Evolutionary conservation across 257 asterid genomes (phyloP), one percentile per base, ranked within the genome.

Genomic region (Petunia axillaris): DNA sequence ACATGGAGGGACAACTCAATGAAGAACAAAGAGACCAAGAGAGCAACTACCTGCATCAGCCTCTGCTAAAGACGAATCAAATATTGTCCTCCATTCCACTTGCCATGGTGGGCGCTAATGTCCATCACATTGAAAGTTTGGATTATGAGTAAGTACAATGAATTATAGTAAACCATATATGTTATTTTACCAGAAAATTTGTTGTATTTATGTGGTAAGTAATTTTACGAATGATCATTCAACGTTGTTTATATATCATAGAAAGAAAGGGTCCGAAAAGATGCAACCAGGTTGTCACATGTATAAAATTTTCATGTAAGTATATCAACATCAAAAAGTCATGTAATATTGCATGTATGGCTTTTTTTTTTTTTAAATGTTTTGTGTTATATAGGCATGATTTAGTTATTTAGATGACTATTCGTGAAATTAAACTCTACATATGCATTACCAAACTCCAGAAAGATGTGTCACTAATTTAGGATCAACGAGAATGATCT

Each of bases 401-500:
- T 63, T 16, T 63, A 35, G 11, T 63, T 39, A 36, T 8, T 2
- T 2, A 15, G 39, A 63, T n/a, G 11, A 8, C 68, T 16, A 63
- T 16, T 13, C 6, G 53, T 48, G 1, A 48, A 6, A 48, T 48
- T 48, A 48, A 48, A 8, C 53, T 48, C 25, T 48, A 48, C 53
- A 48, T 48, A 5, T 5, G 6, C 8, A 48, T 48, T 48, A 48
- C 10, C 53, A 48, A 48, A 9, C 53, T 5, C 8, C 53, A 48
- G 53, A 48, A 48, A 3, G 25, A 5, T 48, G 10, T 13, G 25
- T 38, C 50, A 15, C 38, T 73, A 77, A 73, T 81, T 44, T 75
- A 94, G 97, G 95, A 91, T 94, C 84, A 92, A 94, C 25, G 98
- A 94, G 81, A 94, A 94, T 78, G 94, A 94, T 85, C 89, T 93